phyloP scores from a whole-genome alignment of 2,329 filamentous ascomycete genomes.

The Fusarium mexicanum region DNA sequence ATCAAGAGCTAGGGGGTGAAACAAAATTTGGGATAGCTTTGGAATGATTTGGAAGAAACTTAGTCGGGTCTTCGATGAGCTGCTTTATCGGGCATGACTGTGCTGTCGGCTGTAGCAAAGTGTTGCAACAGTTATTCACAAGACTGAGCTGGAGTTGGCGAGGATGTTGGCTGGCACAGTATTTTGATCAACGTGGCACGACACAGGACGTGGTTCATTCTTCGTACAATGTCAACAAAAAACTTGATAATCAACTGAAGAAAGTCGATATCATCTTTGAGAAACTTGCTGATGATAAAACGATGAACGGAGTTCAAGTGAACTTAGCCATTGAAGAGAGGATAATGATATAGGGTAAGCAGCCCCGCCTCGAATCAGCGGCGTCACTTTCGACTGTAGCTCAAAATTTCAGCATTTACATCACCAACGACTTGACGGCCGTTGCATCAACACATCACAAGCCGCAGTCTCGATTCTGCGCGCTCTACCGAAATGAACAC shows the following conservation, averaged over 20 bases:
- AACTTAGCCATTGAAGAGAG: background rate
- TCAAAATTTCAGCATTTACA: slow-evolving; percentile 43
- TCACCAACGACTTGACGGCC: slow-evolving; percentile 23
- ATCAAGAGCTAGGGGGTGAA: background rate
- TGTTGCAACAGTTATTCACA: accelerated
- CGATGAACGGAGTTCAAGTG: slow-evolving; percentile 43
- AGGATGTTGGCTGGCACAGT: no score
- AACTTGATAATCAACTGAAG: background rate
- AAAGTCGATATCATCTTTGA: background rate
- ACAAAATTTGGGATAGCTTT: accelerated
- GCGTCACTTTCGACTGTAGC: slow-evolving; percentile 36
- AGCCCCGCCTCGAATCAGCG: slow-evolving; percentile 20
- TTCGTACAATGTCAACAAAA: no score
- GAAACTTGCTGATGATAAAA: slow-evolving; percentile 43
- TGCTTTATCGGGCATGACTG: accelerated
- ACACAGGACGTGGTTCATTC: background rate
- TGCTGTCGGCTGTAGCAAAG: background rate
- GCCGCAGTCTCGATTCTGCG: slow-evolving; percentile 25
- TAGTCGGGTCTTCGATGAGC: background rate
- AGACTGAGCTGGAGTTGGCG: background rate
- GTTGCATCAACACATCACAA: slow-evolving; percentile 26
- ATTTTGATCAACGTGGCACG: background rate
- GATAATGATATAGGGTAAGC: slow-evolving; percentile 22
- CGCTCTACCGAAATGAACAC: slow-evolving; percentile 35
- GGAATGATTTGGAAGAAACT: background rate